Base-by-base conservation (phyloP, 2,329 filamentous ascomycete species). In the Microdochium nivale region DNA sequence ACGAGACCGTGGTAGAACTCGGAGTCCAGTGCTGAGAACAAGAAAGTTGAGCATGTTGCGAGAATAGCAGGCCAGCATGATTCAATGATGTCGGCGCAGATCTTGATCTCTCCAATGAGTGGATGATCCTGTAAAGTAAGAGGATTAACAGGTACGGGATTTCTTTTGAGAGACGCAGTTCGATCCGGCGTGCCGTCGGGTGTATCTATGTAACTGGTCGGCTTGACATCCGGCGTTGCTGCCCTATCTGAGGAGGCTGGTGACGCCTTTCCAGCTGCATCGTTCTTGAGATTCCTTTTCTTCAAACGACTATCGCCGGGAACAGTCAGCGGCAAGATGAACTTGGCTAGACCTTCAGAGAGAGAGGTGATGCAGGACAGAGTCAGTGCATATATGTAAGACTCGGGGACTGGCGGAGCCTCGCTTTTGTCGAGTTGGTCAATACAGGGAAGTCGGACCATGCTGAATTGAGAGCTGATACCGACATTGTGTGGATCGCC, bases 21-120 rank as follows among this genome's bases (percentile, higher is more conserved):
- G 1, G 89, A 87, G 64, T 99, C 94, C 3, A 99, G 74, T 0
- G 92, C 84, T 27, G 94, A 89, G 63, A 95, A 95, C 19, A 99
- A 72, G 63, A 97, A 99, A 0, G 92, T 96, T 0, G 94, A 99
- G 60, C 90, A 96, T 2, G 90, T 94, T 1, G 94, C 92, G 48
- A 99, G 79, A 37, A 97, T 85, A 13, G 94, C 94, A 47, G 94
- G 94, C 94, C 94, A 99, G 66, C 92, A 97, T 58, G 88, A 80
- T 3, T 95, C 89, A 24, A 99, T 87, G 51, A 99, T 86, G 10
- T 79, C 79, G 13, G 90, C 89, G 60, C 89, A 92, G 2, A 83
- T 82, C 61, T 84, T 81, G 52, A 97, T 83, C 49, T 90, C 86
- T 1, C 75, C 65, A 50, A 84, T 78, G 9, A 90, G 75, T 1